phyloP scores from a whole-genome alignment of 1,139 yeast genomes.

The Schizosaccharomyces versatilis region DNA sequence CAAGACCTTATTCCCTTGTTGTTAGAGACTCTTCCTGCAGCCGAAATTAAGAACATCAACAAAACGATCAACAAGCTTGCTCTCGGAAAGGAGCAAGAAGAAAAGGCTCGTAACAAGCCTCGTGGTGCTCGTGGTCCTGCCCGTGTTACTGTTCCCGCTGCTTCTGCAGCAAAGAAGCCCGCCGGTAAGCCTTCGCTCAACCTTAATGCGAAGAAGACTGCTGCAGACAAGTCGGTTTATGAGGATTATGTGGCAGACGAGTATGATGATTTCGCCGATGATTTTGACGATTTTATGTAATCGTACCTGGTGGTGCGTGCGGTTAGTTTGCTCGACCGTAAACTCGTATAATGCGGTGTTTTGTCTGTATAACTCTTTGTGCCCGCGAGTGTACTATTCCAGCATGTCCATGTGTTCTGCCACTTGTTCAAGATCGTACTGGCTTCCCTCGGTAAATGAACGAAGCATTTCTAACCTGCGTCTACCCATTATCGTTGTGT shows the following conservation, averaged over 20 bases:
- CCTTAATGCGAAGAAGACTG: not conserved
- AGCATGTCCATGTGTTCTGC: constrained; percentile 1
- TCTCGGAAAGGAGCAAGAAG: not conserved
- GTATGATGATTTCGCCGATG: constrained; percentile 23
- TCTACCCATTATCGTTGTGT: constrained; percentile 13
- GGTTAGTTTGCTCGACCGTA: too few relatives aligned
- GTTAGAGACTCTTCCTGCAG: not conserved
- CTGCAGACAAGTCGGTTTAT: not conserved
- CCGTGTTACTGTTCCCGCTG: not conserved
- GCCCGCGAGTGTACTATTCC: not conserved
- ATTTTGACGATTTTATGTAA: constrained; percentile 1
- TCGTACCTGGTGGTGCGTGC: not conserved
- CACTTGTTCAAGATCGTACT: not conserved
- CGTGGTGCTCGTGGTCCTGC: not conserved
- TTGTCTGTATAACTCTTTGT: too few relatives aligned
- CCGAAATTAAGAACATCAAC: not conserved
- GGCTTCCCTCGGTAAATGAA: not conserved
- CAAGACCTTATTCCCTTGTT: not conserved
- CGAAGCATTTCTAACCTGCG: not conserved
- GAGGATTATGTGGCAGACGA: constrained; percentile 18
- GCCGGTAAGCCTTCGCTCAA: not conserved
- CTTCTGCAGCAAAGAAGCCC: not conserved
- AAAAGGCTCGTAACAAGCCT: not conserved
- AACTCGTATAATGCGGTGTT: too few relatives aligned
- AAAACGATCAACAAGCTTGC: not conserved